A percentile compares a stretch with the other conserved stretches of the same genome.
phyloP scores from a whole-genome alignment of 371 early-diverging fungal species.

The Rhizomucor pusillus region DNA sequence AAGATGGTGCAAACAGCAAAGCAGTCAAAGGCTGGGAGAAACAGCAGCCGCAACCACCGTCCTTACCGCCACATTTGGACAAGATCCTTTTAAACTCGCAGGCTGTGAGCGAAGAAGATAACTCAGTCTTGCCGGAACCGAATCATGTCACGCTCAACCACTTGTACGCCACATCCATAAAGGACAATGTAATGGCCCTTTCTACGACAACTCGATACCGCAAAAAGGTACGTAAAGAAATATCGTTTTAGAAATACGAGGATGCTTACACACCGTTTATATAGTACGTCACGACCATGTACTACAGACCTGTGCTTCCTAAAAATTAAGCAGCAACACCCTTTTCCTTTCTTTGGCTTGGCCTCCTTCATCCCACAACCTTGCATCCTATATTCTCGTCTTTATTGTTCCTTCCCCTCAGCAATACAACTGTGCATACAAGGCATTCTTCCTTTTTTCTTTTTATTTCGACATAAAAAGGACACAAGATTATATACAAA shows the following conservation, averaged over 20 bases:
- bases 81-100: slow-evolving; percentile 84
- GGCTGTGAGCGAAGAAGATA: slow-evolving; percentile 71
- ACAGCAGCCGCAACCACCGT: slow-evolving; percentile 69
- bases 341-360: no score
- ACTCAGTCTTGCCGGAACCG: slow-evolving; percentile 79
- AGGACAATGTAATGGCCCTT: slow-evolving; percentile 95
- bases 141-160: slow-evolving; percentile 95
- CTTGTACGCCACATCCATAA: slow-evolving; percentile 92
- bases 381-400: no score
- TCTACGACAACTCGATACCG: slow-evolving; percentile 84
- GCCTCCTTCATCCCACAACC: no score
- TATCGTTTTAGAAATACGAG: neutral
- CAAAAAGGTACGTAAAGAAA: slow-evolving; percentile 64
- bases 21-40: slow-evolving; percentile 33
- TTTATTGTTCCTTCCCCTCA: no score
- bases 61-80: slow-evolving; percentile 89
- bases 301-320: slow-evolving; percentile 70
- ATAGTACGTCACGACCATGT: slow-evolving; percentile 79
- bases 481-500: neutral
- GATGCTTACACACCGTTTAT: neutral
- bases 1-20: slow-evolving; percentile 14
- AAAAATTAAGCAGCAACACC: slow-evolving; percentile 10
- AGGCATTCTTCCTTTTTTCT: neutral
- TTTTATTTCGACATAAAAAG: neutral
- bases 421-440: no score